These are phyloP conservation scores for Mayamaea pseudoterrestris DNA, from an alignment of 108 stramenopile species.

Conservation along the genomic window DNA sequence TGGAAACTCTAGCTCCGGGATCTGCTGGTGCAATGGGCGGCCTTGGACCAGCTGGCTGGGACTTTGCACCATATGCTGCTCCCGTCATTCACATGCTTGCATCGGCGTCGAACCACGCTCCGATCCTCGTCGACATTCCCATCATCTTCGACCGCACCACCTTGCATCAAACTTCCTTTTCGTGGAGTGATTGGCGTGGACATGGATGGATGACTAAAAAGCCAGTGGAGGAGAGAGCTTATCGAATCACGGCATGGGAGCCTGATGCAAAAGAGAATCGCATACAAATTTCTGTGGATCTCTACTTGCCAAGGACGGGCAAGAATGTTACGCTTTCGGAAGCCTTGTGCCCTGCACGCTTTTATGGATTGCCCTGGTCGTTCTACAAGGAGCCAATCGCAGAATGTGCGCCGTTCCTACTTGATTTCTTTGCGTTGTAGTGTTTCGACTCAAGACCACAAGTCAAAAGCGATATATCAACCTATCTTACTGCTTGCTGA, in stretches of 20 bases:
- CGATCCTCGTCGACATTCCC: constrained; percentile 24
- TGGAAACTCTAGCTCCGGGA: constrained; percentile 45
- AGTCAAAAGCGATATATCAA: no score
- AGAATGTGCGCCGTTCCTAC: constrained; percentile 30
- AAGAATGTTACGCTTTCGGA: constrained; percentile 4
- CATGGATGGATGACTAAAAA: not conserved
- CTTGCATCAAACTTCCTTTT: not conserved
- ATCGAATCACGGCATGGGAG: constrained; percentile 13
- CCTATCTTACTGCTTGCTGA: not conserved
- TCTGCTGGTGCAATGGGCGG: constrained; percentile 41
- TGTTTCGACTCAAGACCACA: no score
- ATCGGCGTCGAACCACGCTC: not conserved
- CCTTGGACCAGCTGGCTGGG: constrained; percentile 17
- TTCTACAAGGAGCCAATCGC: constrained; percentile 54
- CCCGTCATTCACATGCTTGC: not conserved
- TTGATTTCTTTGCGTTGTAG: constrained; percentile 40
- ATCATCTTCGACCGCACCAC: constrained; percentile 10
- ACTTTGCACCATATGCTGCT: constrained; percentile 3
- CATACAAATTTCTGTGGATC: constrained; percentile 13
- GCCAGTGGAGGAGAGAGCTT: not conserved
- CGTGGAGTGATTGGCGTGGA: not conserved
- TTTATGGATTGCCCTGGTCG: constrained; percentile 24
- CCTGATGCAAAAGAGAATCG: constrained; percentile 9
- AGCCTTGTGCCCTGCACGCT: constrained; percentile 24
- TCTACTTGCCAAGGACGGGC: constrained; percentile 3